Evolutionary conservation across 179 eudicot species (phyloP), one percentile per base, ranked within the genome.

Genomic region (Beta lomatogona): DNA sequence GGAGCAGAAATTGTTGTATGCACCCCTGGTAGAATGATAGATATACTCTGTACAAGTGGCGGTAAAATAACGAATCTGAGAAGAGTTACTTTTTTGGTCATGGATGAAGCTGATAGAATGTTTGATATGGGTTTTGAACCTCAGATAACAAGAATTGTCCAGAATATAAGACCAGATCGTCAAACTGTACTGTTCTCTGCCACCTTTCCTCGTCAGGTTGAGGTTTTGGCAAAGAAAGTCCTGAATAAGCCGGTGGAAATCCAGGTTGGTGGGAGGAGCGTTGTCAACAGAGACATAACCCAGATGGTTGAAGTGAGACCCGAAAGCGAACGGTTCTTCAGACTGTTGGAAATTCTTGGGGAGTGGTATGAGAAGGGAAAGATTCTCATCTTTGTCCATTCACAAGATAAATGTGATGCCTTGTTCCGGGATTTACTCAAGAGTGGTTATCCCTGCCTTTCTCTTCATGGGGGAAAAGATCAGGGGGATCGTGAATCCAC

Each of bases 51-150:
- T 75, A 95, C 98, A 0, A 93, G 98, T 72, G 86, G 87, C 72
- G 98, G 98, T 59, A 95, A 95, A 80, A 95, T 95, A 31, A 95
- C 98, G 55, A 95, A 95, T 84, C 92, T 95, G 48, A 90, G 98
- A 16, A 88, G 98, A 73, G 98, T 94, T 18, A 92, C 98, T 52
- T 94, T 92, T 83, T 81, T 94, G 89, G 98, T 94, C 73, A 90
- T 94, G 98, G 98, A 94, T 77, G 98, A 94, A 85, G 98, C 98
- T 76, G 98, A 94, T 83, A 82, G 98, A 73, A 94, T 94, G 98
- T 94, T 94, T 86, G 98, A 94, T 78, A 93, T 94, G 97, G 98
- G 98, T 48, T 95, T 95, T 83, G 98, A 95, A 82, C 98, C 98
- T 64, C 98, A 95, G 85, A 95, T 95, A 65, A 93, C 98, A 58